phyloP scores from a whole-genome alignment of 345 rosid genomes.

The Eucalyptus sp. region DNA sequence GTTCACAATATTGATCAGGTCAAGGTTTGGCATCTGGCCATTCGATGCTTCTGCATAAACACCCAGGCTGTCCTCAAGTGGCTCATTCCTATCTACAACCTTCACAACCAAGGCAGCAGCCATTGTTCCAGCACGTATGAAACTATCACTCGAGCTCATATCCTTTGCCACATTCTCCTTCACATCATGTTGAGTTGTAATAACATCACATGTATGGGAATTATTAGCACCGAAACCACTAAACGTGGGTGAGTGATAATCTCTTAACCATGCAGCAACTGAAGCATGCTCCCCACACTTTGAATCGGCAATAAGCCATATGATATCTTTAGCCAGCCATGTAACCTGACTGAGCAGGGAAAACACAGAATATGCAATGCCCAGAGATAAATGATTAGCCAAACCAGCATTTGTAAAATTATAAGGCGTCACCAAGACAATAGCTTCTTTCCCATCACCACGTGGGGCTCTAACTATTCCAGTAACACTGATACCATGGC shows the following conservation, averaged over 20 bases:
- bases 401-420: constrained; percentile 33
- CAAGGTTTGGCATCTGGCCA: constrained; percentile 98
- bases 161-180: constrained; percentile 1
- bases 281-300: constrained; percentile 73
- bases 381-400: constrained; percentile 47
- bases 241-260: constrained; percentile 69
- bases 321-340: constrained; percentile 88
- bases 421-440: constrained; percentile 86
- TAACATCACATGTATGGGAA: constrained; percentile 12
- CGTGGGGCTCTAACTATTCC: constrained; percentile 92
- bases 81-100: constrained; percentile 38
- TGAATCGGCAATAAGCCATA: constrained; percentile 90
- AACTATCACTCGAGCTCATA: constrained; percentile 18
- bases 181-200: background rate
- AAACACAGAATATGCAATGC: constrained; percentile 56
- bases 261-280: constrained; percentile 78
- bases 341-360: constrained; percentile 76
- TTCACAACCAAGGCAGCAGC: constrained; percentile 83
- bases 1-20: constrained; percentile 81
- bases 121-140: constrained; percentile 83
- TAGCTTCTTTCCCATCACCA: constrained; percentile 92
- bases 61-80: constrained; percentile 51
- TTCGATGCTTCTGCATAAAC: constrained; percentile 93
- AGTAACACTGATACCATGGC: constrained; percentile 32
- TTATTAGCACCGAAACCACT: constrained; percentile 10